These are phyloP conservation scores for Albifimbria verrucaria DNA, from an alignment of 2,329 filamentous ascomycete genomes.

Conservation along the genomic window DNA sequence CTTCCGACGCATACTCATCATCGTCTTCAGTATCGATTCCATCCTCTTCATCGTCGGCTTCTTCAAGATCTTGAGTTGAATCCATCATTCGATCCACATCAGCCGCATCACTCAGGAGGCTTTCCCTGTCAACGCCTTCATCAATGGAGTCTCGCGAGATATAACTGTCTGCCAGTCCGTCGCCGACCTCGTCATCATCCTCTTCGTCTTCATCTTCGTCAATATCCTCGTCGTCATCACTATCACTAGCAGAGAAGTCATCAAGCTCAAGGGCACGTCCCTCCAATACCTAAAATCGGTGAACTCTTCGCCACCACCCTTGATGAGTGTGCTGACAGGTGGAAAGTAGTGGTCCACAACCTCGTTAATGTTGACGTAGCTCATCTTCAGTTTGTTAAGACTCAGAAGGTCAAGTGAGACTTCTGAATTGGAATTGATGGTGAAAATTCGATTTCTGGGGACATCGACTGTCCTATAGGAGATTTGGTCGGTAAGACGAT, in stretches of 20 bases:
- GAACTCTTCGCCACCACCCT: slow-evolving; percentile 87
- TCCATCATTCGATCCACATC: slow-evolving; percentile 40
- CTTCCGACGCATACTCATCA: slow-evolving; percentile 16
- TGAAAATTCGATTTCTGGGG: slow-evolving; percentile 90
- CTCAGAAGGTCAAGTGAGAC: slow-evolving; percentile 87
- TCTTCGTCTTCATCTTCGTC: slow-evolving; percentile 44
- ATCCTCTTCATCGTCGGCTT: slow-evolving; percentile 38
- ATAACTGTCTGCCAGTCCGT: slow-evolving; percentile 23
- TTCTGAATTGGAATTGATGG: slow-evolving; percentile 97
- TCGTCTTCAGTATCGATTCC: slow-evolving; percentile 22
- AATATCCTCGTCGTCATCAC: slow-evolving; percentile 50
- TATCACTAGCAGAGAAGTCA: slow-evolving; percentile 84
- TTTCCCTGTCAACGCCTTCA: slow-evolving; percentile 40
- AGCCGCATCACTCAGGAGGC: slow-evolving; percentile 39
- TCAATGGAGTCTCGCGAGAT: slow-evolving; percentile 25
- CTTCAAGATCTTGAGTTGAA: slow-evolving; percentile 39
- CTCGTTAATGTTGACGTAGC: slow-evolving; percentile 95
- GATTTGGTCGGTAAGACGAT: slow-evolving; percentile 91
- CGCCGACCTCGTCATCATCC: slow-evolving; percentile 40
- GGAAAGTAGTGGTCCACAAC: slow-evolving; percentile 98
- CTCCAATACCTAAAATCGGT: slow-evolving; percentile 99
- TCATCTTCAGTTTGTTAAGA: slow-evolving; percentile 92
- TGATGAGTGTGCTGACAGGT: slow-evolving; percentile 80
- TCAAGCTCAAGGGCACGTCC: slow-evolving; percentile 79
- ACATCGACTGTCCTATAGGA: slow-evolving; percentile 97